Evolutionary conservation across 2,329 filamentous ascomycete genomes (phyloP).

Genomic region (Hirsutella thompsonii): DNA sequence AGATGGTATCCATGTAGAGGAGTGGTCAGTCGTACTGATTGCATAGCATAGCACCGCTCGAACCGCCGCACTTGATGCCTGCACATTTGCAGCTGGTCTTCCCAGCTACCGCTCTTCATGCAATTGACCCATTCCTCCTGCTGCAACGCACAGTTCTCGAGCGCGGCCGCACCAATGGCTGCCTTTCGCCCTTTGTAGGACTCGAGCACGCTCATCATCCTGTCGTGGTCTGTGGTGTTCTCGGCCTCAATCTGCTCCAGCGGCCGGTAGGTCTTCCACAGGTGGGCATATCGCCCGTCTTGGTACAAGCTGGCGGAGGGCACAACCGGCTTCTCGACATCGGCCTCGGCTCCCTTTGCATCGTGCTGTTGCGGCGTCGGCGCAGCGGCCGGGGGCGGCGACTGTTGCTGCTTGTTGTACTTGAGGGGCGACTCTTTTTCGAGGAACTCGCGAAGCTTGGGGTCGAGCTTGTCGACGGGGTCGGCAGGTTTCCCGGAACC

Average conservation of each 20-base stretch:
- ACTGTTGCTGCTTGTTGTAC: conserved; percentile 29
- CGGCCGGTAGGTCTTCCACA: conserved; percentile 87
- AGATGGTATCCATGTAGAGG: too few relatives aligned
- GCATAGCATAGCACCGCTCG: conserved; percentile 79
- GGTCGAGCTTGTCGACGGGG: conserved; percentile 65
- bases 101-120: conserved; percentile 58
- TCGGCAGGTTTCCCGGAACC: conserved; percentile 33
- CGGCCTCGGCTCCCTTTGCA: conserved; percentile 8
- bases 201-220: conserved; percentile 66
- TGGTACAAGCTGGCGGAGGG: conserved; percentile 40
- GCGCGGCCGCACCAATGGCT: conserved; percentile 64
- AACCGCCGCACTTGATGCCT: conserved; percentile 63
- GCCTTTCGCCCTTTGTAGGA: conserved; percentile 73
- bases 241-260: conserved; percentile 55
- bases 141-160: conserved; percentile 88
- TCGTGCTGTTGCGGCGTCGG: conserved; percentile 4
- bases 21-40: conserved; percentile 45
- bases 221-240: conserved; percentile 64
- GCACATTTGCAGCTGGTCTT: conserved; percentile 67
- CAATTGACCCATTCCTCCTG: conserved; percentile 75
- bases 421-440: conserved; percentile 69
- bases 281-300: conserved; percentile 59
- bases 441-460: conserved; percentile 72
- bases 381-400: conserved; percentile 5
- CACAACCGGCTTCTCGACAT: conserved; percentile 16